These are phyloP conservation scores for Xylaria sp. DNA, from an alignment of 2,329 filamentous ascomycete species.

Conservation along the genomic window DNA sequence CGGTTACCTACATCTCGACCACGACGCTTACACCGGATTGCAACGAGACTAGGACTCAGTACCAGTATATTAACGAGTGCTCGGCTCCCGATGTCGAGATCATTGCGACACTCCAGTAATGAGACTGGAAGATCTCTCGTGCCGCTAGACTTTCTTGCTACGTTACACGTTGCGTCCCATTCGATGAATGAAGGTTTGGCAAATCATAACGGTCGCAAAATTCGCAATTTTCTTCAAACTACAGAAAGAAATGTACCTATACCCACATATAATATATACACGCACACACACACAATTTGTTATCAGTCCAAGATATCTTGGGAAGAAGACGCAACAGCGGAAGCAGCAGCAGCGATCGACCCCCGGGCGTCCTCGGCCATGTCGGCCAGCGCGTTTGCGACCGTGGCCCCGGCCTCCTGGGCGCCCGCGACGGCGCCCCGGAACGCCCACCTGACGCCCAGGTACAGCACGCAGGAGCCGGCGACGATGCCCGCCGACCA, in stretches of 20 bases:
- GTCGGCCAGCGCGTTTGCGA: not conserved
- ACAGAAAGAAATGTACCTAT: too few species aligned
- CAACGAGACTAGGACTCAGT: conserved; percentile 19
- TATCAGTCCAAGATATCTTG: too few species aligned
- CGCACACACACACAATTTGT: too few species aligned
- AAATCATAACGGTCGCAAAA: too few species aligned
- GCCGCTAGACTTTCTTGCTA: not conserved
- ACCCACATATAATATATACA: too few species aligned
- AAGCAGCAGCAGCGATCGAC: not conserved
- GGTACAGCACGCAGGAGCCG: not conserved
- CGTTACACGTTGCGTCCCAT: too few species aligned
- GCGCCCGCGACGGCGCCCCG: too few species aligned
- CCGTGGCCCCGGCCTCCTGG: not conserved
- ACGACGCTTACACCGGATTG: conserved; percentile 28
- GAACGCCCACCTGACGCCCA: not conserved
- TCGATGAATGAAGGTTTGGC: too few species aligned
- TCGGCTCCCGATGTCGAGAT: conserved; percentile 24
- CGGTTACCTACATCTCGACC: conserved; percentile 23
- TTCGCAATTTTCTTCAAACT: too few species aligned
- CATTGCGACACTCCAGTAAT: conserved; percentile 18
- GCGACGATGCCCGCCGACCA: not conserved
- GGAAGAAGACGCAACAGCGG: too few species aligned
- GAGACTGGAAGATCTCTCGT: not conserved
- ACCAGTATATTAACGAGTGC: conserved; percentile 31
- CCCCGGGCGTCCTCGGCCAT: not conserved